Evolutionary conservation across 257 asterid species (phyloP).

Genomic region (Solanum paucissectum): DNA sequence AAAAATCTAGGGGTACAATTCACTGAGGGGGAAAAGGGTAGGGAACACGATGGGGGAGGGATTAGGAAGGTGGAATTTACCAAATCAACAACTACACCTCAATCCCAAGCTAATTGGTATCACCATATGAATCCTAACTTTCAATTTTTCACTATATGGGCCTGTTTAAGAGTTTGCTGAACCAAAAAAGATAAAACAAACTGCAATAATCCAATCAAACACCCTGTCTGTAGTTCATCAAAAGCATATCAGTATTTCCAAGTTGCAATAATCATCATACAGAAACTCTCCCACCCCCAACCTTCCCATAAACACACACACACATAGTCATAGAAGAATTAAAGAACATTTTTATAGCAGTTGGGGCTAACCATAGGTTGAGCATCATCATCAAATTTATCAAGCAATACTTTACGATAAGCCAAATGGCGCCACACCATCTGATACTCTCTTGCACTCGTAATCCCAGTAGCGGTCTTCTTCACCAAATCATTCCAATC

Average conservation of each 20-base stretch:
- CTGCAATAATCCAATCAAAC: neutral
- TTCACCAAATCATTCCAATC: constrained; percentile 67
- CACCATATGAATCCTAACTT: neutral
- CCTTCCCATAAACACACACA: neutral
- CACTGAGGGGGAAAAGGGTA: neutral
- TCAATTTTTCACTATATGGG: neutral
- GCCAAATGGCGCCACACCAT: constrained; percentile 89
- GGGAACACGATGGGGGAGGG: neutral
- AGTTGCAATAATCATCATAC: neutral
- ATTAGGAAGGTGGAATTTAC: neutral
- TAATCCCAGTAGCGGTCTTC: constrained; percentile 64
- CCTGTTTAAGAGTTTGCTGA: neutral
- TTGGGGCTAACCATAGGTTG: constrained; percentile 38
- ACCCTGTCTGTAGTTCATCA: neutral
- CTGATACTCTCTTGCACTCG: constrained; percentile 67
- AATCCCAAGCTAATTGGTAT: neutral
- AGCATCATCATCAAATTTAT: constrained; percentile 27
- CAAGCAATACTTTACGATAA: constrained; percentile 46
- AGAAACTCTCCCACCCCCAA: neutral
- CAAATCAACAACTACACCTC: neutral
- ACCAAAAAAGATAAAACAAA: neutral
- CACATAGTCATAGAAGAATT: neutral
- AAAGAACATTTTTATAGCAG: neutral
- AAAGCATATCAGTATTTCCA: neutral
- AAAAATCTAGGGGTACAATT: neutral